These are phyloP conservation scores for Fusarium armeniacum DNA, from an alignment of 2,329 filamentous ascomycete species.

Conservation along the genomic window DNA sequence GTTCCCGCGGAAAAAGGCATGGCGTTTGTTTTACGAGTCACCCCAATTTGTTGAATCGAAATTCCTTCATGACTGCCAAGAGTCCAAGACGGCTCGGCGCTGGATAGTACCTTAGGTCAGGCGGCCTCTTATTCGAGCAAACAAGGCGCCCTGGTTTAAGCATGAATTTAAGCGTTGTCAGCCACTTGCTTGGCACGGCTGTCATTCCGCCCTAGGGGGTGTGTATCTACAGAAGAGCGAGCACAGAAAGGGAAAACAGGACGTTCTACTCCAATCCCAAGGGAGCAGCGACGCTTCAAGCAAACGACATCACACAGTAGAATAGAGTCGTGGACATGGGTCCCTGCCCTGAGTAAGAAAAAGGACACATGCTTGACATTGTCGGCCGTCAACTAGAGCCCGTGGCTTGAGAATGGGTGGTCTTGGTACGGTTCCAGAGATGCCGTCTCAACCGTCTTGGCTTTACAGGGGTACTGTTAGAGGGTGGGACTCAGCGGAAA, in stretches of 20 bases:
- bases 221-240: slow-evolving; percentile 18
- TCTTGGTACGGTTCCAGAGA: slow-evolving; percentile 52
- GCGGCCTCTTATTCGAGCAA: slow-evolving; percentile 41
- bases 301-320: slow-evolving; percentile 9
- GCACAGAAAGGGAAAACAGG: not conserved
- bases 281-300: slow-evolving; percentile 23
- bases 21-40: slow-evolving; percentile 21
- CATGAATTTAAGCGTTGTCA: slow-evolving; percentile 66
- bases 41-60: slow-evolving; percentile 23
- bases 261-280: slow-evolving; percentile 31
- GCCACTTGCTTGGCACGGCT: slow-evolving; percentile 60
- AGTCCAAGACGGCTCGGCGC: slow-evolving; percentile 42
- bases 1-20: slow-evolving; percentile 25
- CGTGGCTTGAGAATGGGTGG: slow-evolving; percentile 49
- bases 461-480: slow-evolving; percentile 41
- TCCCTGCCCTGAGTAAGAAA: slow-evolving; percentile 15
- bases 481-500: slow-evolving; percentile 24
- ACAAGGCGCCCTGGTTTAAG: slow-evolving; percentile 58
- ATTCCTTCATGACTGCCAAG: slow-evolving; percentile 36
- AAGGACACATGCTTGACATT: slow-evolving; percentile 46
- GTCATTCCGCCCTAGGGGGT: slow-evolving; percentile 45
- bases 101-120: slow-evolving; percentile 41
- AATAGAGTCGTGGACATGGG: not conserved
- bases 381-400: slow-evolving; percentile 41
- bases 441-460: slow-evolving; percentile 60